phyloP scores from a whole-genome alignment of 192 early-diverging fungal genomes.

The Coemansia sp. region DNA sequence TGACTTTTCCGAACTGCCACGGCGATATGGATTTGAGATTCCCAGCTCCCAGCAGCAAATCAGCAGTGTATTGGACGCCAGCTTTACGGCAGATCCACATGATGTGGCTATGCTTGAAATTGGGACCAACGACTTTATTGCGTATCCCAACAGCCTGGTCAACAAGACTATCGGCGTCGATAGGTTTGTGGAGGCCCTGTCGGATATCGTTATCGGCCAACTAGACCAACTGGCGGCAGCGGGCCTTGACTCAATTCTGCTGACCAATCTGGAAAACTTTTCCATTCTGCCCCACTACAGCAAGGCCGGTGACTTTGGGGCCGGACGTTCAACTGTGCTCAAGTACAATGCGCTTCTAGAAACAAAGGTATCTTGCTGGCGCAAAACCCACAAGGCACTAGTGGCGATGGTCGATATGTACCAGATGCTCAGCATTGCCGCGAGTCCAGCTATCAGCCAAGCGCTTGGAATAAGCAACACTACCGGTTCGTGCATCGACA shows the following conservation, averaged over 20 bases:
- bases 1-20: neutral
- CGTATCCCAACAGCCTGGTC: neutral
- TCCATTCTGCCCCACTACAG: no score
- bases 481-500: conserved; percentile 4
- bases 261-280: conserved; percentile 21
- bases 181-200: conserved; percentile 11
- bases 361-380: conserved; percentile 12
- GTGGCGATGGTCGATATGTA: conserved; percentile 17
- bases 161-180: neutral
- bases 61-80: conserved; percentile 10
- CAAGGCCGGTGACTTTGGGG: no score
- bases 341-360: conserved; percentile 5
- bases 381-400: neutral
- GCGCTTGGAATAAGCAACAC: conserved; percentile 21
- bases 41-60: conserved; percentile 27
- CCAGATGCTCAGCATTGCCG: conserved; percentile 10
- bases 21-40: conserved; percentile 5
- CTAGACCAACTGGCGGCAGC: conserved; percentile 16
- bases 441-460: conserved; percentile 2
- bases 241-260: conserved; percentile 24
- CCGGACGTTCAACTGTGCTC: conserved; percentile 25
- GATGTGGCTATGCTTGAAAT: conserved; percentile 6
- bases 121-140: conserved; percentile 33
- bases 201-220: conserved; percentile 9
- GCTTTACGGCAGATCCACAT: neutral